Base-by-base conservation (phyloP, 1,139 yeast genomes). In the Geotrichum cucujoidarum region DNA sequence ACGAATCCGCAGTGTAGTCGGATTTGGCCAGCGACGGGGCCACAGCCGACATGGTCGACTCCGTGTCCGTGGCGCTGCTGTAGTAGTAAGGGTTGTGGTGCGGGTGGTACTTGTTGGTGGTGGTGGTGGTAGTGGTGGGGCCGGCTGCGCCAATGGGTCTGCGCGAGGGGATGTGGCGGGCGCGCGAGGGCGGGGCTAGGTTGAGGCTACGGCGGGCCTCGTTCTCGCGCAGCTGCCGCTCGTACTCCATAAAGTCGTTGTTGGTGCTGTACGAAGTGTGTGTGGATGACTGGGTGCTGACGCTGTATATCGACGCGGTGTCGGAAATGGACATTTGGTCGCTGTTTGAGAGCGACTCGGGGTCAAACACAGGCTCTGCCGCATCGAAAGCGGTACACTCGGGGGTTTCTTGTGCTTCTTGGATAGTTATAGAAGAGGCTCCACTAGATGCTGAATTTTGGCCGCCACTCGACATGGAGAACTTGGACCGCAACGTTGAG, bases 201-300 rank as follows among this genome's bases (percentile, higher is more conserved):
- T n/a, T n/a, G n/a, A n/a, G n/a, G n/a, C n/a, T n/a, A n/a, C n/a
- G n/a, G n/a, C n/a, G 20, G 6, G 30, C 7, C 24, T 43, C 47
- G 17, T 30, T 20, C 31, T 43, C 47, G 10, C 40, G 35, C 20
- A 43, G 29, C 3, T 27, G 47, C 16, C 47, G 35, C 20, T 43
- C 47, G 17, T 43, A 43, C 21, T 43, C 47, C 25, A 36, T 22
- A 21, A 43, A 43, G 31, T 43, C 47, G 20, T 35, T 36, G 11
- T 27, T 39, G 3, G 34, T 14, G 14, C 25, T 17, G 35, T 29
- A 18, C 4, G 43, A 16, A 8, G 33, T 38, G 27, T 20, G 21
- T 17, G 20, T 13, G 2, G 33, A 24, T n/a, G 41, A 24, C 24
- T 29, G 22, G 10, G 32, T 29, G 20, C 20, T 10, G 14, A 25